Percentiles rank a stretch among this genome's conserved stretches.
Evolutionary conservation across 1,139 yeast species (phyloP).

Genomic region (Dujonia santamariae): DNA sequence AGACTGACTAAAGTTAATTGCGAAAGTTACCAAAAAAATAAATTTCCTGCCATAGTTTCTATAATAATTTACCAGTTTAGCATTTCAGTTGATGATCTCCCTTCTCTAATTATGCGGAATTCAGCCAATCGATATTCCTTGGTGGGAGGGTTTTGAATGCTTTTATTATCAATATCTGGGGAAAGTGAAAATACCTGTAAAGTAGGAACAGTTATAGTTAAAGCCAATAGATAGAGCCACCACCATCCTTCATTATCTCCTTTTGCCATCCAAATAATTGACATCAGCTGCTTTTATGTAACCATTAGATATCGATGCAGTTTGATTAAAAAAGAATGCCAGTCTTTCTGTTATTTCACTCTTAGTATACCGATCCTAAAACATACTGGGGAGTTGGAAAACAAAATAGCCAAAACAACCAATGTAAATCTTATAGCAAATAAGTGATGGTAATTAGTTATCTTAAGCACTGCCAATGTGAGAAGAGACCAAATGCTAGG

Average conservation of each 20-base stretch:
- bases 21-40: slow-evolving; percentile 20
- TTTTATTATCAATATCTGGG: slow-evolving; percentile 13
- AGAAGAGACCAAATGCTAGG: slow-evolving; percentile 16
- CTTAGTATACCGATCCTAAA: slow-evolving; percentile 16
- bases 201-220: slow-evolving; percentile 14
- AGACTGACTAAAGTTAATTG: slow-evolving; percentile 25
- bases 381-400: slow-evolving; percentile 14
- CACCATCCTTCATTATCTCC: slow-evolving; percentile 12
- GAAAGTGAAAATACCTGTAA: slow-evolving; percentile 16
- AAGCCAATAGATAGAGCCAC: slow-evolving; percentile 13
- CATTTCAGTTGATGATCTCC: slow-evolving; percentile 14
- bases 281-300: slow-evolving; percentile 10
- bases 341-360: slow-evolving; percentile 16
- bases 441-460: slow-evolving; percentile 16
- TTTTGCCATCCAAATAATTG: background rate
- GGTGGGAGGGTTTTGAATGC: slow-evolving; percentile 9
- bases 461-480: slow-evolving; percentile 16
- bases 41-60: slow-evolving; percentile 19
- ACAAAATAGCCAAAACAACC: slow-evolving; percentile 15
- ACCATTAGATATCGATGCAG: slow-evolving; percentile 15
- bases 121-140: slow-evolving; percentile 15
- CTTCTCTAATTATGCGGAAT: slow-evolving; percentile 15
- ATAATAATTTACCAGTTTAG: slow-evolving; percentile 11
- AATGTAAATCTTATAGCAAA: slow-evolving; percentile 17
- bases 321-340: slow-evolving; percentile 17